Base-by-base conservation (phyloP, 2,329 filamentous ascomycete species). In the Verticillium tricorpus region DNA sequence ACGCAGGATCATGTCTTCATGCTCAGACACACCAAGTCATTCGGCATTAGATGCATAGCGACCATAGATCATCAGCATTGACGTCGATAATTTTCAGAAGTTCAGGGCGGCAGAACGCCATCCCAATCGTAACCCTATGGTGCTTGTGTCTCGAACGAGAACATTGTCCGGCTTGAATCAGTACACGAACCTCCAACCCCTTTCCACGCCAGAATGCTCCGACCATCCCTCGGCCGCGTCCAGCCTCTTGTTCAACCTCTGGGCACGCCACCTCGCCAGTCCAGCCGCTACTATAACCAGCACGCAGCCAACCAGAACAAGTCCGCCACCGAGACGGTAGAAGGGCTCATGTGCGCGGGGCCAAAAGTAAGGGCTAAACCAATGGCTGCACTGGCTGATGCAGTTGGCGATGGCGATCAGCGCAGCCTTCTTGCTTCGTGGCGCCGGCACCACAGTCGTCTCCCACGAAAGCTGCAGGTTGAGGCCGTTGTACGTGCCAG, bases 361-460 rank as follows among this genome's bases (percentile, higher is more conserved):
- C 63, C 66, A 71, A 58, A 78, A 77, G 67, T 77, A 76, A 0
- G 74, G 74, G 57, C 71, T 76, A 60, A 76, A 77, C 73, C 74
- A 77, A 62, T 77, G 75, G 57, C 73, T 74, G 25, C 67, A 63
- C 60, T 75, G 73, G 56, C 69, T 73, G 59, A 77, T 68, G 62
- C 73, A 76, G 59, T 77, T 77, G 25, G 75, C 75, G 59, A 78
- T 76, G 25, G 76, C 75, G 62, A 77, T 74, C 5, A 77, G 69
- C 0, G 75, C 76, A 0, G 75, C 76, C 61, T 74, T 74, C 68
- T 77, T 78, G 54, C 68, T 72, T 6, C 74, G 69, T 4, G 76
- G 76, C 3, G 71, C 70, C 0, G 76, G 75, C 0, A 77, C 74
- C 1, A 77, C 67, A 0, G 72, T 76, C 0, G 75, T 77, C 62